Base-by-base conservation (phyloP, 768 basidiomycete genomes). In the Tricholoma bakamatsutake region DNA sequence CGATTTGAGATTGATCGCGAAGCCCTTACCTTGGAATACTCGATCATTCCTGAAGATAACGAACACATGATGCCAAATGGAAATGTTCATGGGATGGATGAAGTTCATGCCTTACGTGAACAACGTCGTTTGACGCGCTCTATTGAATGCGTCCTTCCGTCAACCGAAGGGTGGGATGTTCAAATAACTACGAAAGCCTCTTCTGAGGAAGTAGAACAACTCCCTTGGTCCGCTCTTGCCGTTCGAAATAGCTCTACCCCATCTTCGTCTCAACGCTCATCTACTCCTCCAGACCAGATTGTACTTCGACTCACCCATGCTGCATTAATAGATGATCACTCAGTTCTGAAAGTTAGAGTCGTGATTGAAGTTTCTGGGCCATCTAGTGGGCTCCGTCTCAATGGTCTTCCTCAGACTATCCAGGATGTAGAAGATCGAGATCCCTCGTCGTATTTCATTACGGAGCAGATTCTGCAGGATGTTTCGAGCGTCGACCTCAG, bases 1-100 rank as follows among this genome's bases (percentile, higher is more conserved):
- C 79, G 81, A 24, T 97, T 90, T 66, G 88, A 92, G 62, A 76
- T 87, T 37, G 88, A 90, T 61, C 77, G 95, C 50, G 89, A 93
- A 62, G 87, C 91, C 0, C 77, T 98, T 30, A 82, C 83, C 0
- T 71, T 95, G 28, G 89, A 93, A 56, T 97, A 96, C 70, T 76
- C 88, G 13, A 84, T 98, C 56, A 82, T 93, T 31, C 84, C 85
- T 1, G 86, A 87, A 56, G 85, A 87, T 37, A 87, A 83, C 31
- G 82, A 85, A 53, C 70, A 65, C 56, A 55, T 67, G 3, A 45
- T 57, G 21, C 58, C 67, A n/a, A 64, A 58, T 21, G 70, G 72
- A 34, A 56, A 67, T 13, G 56, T 69, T 8, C 75, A 80, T 28
- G 83, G 79, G 52, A 68, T 88, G 56, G 85, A 88, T 42, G 87